Evolutionary conservation across 257 asterid genomes (phyloP), one percentile per base, ranked within the genome.

Genomic region (Apocynum venetum): DNA sequence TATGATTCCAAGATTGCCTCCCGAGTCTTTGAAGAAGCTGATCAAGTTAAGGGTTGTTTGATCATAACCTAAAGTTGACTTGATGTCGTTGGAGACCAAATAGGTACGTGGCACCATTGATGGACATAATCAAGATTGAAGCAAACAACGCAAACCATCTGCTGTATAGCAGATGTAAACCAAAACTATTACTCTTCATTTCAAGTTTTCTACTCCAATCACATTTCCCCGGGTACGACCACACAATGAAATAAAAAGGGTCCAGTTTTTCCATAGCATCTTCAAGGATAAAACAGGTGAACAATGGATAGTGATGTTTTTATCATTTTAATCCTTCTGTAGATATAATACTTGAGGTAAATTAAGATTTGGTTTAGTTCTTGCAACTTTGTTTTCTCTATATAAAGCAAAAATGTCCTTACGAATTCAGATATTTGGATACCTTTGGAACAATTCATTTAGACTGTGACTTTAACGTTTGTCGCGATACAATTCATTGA

Each of bases 111-210:
- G 89, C 88, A 10, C 93, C 91, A 12, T 91, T 61, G 77, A 79
- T 69, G 15, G 91, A 79, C 91, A 89, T 80, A 71, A 89, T 85
- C 36, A 89, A 77, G 31, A 83, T 80, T 35, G 77, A 85, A 3
- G 89, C 88, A 43, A 89, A 87, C 3, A 85, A 86, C 84, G 84
- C 82, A 83, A 87, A 87, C 91, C 91, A 89, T 59, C 89, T 82
- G 64, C 89, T 72, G 41, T 79, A 56, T 47, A 88, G 36, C n/a
- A 81, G 76, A 20, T 82, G 87, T 46, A 69, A 25, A 73, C 72
- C 61, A 46, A 85, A 61, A 64, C 46, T 64, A 41, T 63, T 63
- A 12, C 19, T 31, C 44, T 17, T 36, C 70, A 64, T 64, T 13
- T 35, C 46, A 11, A 3, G 1, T 17, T 53, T 6, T 15, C 19